Conservation (phyloP, 225 moss, liverwort and hornwort genomes). For the Lunularia cruciata region DNA sequence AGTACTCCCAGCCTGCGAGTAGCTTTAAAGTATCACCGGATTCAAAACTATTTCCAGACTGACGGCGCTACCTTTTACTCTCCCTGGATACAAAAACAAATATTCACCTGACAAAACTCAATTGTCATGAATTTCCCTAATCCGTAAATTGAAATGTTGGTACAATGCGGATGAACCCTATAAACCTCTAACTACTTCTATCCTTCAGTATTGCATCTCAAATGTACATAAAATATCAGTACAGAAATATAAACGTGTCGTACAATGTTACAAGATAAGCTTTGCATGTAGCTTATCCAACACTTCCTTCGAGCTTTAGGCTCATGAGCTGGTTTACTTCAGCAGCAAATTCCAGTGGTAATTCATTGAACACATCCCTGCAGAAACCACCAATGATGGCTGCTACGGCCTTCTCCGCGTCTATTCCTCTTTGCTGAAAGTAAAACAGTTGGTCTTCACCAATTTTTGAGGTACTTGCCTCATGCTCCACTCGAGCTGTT, state of each 20-base stretch:
- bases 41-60: not conserved
- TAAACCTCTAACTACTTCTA: not conserved
- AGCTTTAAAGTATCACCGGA: not conserved
- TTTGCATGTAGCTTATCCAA: constrained; percentile 43
- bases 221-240: constrained; percentile 26
- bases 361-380: constrained; percentile 91
- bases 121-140: not conserved
- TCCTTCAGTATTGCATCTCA: constrained; percentile 4
- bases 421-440: constrained; percentile 92
- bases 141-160: not conserved
- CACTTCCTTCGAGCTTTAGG: constrained; percentile 95
- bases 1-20: not conserved
- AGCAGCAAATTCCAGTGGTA: constrained; percentile 90
- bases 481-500: constrained; percentile 90
- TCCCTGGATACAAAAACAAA: not conserved
- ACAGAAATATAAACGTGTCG: not conserved
- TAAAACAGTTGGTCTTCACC: constrained; percentile 97
- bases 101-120: not conserved
- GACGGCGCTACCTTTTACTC: not conserved
- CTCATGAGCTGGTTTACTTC: constrained; percentile 99
- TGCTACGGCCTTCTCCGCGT: constrained; percentile 87
- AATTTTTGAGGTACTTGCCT: constrained; percentile 98
- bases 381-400: constrained; percentile 97
- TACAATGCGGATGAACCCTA: not conserved
- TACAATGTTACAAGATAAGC: constrained; percentile 17